Base-by-base conservation (phyloP, 129 eudicot species). In the Logfia minima region DNA sequence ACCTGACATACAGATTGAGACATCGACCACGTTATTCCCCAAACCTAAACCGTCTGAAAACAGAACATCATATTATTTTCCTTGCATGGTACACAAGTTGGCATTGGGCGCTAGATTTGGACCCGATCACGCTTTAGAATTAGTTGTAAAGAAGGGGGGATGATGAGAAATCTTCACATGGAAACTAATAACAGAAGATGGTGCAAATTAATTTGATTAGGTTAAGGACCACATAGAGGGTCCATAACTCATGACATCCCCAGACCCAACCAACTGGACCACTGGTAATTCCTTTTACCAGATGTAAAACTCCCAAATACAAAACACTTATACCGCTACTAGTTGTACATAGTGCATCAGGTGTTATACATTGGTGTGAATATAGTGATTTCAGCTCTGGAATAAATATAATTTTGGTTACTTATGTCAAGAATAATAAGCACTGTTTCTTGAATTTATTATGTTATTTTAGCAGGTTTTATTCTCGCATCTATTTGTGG, bases 161-260 rank as follows among this genome's bases (percentile, higher is more conserved):
- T 77, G 75, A 72, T 75, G 77, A 82, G 82, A 82, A 71, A 56
- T 58, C 79, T 72, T 82, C 82, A 77, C 82, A 71, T 82, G 85
- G 82, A 65, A 72, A 80, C 83, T 65, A 80, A 73, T 66, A 80
- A 39, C 62, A 82, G 65, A 77, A 82, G 79, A 71, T 71, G 75
- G 70, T 80, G 84, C 37, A 74, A 56, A 56, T 66, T 74, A 66
- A 74, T 72, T 35, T 45, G 68, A 77, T 82, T 72, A 80, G 70
- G 84, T 67, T 21, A 67, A 80, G 84, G 79, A 80, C 84, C 84
- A 80, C 84, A 67, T 18, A 74, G 26, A 80, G 73, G 70, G 83
- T 72, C 83, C 84, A 80, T 80, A 67, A 80, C 79, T 74, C 79
- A 80, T 80, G 75, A 64, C 69, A 80, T 80, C 79, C 83, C 83